Evolutionary conservation across 176 grass and related monocot species (phyloP).

Genomic region (Oryza coarctata): DNA sequence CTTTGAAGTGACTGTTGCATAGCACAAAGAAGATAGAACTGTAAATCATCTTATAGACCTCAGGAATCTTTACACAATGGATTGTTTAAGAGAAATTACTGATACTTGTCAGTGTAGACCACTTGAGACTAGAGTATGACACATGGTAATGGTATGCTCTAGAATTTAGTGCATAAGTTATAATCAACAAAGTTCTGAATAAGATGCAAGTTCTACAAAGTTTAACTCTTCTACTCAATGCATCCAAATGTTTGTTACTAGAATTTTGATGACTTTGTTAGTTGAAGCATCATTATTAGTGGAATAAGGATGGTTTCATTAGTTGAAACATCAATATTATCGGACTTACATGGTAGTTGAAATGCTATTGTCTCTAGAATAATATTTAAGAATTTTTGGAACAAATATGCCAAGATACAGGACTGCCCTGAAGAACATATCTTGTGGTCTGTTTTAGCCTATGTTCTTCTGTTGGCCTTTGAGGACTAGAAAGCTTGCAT

Average conservation of each 20-base stretch:
- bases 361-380: neutral
- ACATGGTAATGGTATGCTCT: neutral
- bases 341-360: neutral
- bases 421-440: neutral
- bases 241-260: neutral
- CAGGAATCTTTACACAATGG: neutral
- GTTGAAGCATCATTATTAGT: slow-evolving; percentile 7
- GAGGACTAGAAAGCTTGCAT: slow-evolving; percentile 10
- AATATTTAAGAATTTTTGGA: neutral
- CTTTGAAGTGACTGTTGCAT: neutral
- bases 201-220: neutral
- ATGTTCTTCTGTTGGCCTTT: neutral
- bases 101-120: neutral
- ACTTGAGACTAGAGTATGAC: neutral
- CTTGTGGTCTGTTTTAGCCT: neutral
- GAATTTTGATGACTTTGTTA: neutral
- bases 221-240: neutral
- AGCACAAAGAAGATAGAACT: neutral
- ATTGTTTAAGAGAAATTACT: neutral
- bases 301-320: neutral
- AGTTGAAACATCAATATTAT: neutral
- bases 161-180: neutral
- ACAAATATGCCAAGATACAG: neutral
- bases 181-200: neutral
- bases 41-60: neutral